phyloP scores from a whole-genome alignment of 495 filamentous ascomycete genomes.

The Pyrenula aspistea region DNA sequence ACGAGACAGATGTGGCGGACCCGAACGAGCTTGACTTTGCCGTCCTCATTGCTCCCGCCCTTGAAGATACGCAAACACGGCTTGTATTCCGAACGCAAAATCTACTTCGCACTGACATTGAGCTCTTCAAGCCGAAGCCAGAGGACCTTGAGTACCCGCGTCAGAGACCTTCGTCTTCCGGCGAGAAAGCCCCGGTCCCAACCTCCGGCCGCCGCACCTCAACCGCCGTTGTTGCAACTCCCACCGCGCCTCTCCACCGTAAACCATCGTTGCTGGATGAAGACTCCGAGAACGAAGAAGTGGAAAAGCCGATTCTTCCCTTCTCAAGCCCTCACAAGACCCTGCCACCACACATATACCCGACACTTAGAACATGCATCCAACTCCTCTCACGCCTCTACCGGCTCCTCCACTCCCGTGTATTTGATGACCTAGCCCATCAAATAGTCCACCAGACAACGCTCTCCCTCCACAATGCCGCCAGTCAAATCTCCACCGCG shows the following conservation, averaged over 20 bases:
- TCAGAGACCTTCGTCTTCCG: neutral
- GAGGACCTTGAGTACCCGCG: conserved; percentile 57
- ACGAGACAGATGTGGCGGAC: conserved; percentile 46
- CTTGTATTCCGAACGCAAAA: conserved; percentile 62
- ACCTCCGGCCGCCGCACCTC: conserved; percentile 21
- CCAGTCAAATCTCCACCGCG: conserved; percentile 38
- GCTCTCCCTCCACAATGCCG: conserved; percentile 44
- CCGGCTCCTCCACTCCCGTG: conserved; percentile 63
- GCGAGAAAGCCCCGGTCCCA: neutral
- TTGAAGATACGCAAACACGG: conserved; percentile 64
- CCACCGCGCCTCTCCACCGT: neutral
- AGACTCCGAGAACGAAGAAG: conserved; percentile 21
- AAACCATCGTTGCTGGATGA: neutral
- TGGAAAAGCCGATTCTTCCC: conserved; percentile 34
- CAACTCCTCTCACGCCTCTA: conserved; percentile 79
- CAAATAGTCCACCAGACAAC: conserved; percentile 67
- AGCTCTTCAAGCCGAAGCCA: conserved; percentile 53
- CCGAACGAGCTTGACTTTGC: conserved; percentile 53
- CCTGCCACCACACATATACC: conserved; percentile 38
- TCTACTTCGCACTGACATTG: conserved; percentile 56
- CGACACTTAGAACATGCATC: conserved; percentile 63
- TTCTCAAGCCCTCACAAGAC: conserved; percentile 31
- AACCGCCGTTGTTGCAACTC: neutral
- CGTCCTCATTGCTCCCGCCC: conserved; percentile 49
- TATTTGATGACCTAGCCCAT: conserved; percentile 69